Evolutionary conservation across 2,329 filamentous ascomycete species (phyloP).

Genomic region (Paracoccidioides brasiliensis): DNA sequence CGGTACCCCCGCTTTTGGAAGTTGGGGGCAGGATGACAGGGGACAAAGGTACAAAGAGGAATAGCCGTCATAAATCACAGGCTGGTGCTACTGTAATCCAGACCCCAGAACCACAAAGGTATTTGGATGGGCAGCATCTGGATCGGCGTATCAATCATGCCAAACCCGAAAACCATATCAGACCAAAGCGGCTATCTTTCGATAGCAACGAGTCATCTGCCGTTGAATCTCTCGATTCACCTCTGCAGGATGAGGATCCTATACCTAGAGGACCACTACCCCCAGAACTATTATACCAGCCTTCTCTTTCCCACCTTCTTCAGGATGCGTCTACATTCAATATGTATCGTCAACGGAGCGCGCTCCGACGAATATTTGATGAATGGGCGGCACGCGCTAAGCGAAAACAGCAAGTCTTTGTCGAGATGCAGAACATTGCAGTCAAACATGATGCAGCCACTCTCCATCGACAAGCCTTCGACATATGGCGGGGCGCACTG

Average conservation of each 20-base stretch:
- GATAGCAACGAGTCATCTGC: conserved; percentile 11
- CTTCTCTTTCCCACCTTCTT: conserved; percentile 38
- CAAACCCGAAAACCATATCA: background rate
- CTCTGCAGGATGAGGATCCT: conserved; percentile 13
- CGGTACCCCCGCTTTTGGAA: background rate
- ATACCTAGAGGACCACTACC: conserved; percentile 20
- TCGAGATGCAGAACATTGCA: conserved; percentile 33
- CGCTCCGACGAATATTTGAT: conserved; percentile 28
- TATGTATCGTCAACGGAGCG: conserved; percentile 28
- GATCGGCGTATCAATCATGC: background rate
- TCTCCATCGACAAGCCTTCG: conserved; percentile 41
- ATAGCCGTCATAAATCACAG: background rate
- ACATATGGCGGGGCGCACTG: conserved; percentile 35
- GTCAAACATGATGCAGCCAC: conserved; percentile 37
- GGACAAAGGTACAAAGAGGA: background rate
- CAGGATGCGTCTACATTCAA: conserved; percentile 39
- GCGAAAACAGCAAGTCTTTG: conserved; percentile 24
- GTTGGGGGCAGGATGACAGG: conserved; percentile 2
- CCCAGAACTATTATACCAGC: conserved; percentile 33
- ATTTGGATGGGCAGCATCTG: background rate
- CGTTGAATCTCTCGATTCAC: conserved; percentile 7
- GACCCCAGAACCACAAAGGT: background rate
- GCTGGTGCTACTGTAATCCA: background rate
- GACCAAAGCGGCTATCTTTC: background rate
- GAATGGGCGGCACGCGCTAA: conserved; percentile 37